These are phyloP conservation scores for Panicum miliaceum DNA, from an alignment of 176 grass and related monocot species.

Conservation along the genomic window DNA sequence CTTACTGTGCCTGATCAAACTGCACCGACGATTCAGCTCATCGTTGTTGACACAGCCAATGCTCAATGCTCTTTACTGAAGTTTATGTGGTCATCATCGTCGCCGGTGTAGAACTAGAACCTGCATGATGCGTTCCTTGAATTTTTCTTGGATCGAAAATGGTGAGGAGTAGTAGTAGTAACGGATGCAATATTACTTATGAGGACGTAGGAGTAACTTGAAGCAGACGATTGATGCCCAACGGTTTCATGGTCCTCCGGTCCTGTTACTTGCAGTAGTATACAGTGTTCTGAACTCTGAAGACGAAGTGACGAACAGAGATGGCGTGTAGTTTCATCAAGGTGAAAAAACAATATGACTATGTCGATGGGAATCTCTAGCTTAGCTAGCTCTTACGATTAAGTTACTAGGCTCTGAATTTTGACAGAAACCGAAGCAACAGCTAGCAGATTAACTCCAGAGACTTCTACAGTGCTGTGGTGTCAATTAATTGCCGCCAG, in stretches of 20 bases:
- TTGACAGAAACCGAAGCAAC: constrained; percentile 15
- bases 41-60: neutral
- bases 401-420: neutral
- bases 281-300: neutral
- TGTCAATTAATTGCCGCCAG: neutral
- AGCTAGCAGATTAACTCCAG: constrained; percentile 23
- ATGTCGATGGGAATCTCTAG: constrained; percentile 7
- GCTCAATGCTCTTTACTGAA: neutral
- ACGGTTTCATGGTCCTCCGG: neutral
- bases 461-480: constrained; percentile 9
- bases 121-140: neutral
- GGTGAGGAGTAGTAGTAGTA: neutral
- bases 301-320: neutral
- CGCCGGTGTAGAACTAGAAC: neutral
- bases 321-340: neutral
- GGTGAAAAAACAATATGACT: neutral
- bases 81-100: neutral
- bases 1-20: neutral
- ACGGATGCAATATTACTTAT: no score
- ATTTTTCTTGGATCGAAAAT: neutral
- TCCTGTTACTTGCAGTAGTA: neutral
- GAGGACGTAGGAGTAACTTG: neutral
- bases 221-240: neutral
- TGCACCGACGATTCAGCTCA: neutral
- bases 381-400: no score